Evolutionary conservation across 768 basidiomycete species (phyloP), one percentile per base, ranked within the genome.

Genomic region (Pleurotus tuber-regium): DNA sequence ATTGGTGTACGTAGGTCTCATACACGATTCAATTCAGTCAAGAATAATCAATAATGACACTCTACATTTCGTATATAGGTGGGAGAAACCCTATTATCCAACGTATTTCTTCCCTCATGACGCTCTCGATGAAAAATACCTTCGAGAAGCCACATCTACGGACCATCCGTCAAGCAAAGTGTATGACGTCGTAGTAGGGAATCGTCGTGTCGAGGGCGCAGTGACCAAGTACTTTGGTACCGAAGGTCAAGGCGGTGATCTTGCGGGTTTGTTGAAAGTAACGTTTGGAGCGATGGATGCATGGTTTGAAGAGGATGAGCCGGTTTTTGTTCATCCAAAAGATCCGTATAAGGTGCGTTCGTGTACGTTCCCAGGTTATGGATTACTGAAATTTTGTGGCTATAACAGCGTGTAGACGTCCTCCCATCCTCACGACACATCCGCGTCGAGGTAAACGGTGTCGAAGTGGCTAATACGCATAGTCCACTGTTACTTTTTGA

Each of bases 231-330:
- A 66, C 59, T 54, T 67, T 33, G 41, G 58, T 46, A 52, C 61
- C 24, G 49, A 28, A 19, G 58, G 67, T 55, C 66, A 72, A 36
- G 61, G 70, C 43, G 59, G 58, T 8, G 59, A 63, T 2, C 61
- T 83, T 10, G 66, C 66, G 19, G 78, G 77, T 4, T 67, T 84
- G 24, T 66, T 79, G 30, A 78, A 73, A 41, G 60, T 87, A 52
- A 60, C 61, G 10, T 84, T 82, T 47, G 63, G 65, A 11, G 73
- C 72, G 14, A 74, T 76, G 59, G 83, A 84, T 54, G 74, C 75
- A 2, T 86, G 85, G 84, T 83, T 85, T 46, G 84, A 86, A 66
- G 84, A 86, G 59, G 84, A 85, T 43, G 83, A 87, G 42, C 63
- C 78, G 50, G 74, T 86, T 26, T 80, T 72, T 51, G 68, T 73